Evolutionary conservation across 2,329 filamentous ascomycete species (phyloP).

Genomic region (Aspergillus hortae): DNA sequence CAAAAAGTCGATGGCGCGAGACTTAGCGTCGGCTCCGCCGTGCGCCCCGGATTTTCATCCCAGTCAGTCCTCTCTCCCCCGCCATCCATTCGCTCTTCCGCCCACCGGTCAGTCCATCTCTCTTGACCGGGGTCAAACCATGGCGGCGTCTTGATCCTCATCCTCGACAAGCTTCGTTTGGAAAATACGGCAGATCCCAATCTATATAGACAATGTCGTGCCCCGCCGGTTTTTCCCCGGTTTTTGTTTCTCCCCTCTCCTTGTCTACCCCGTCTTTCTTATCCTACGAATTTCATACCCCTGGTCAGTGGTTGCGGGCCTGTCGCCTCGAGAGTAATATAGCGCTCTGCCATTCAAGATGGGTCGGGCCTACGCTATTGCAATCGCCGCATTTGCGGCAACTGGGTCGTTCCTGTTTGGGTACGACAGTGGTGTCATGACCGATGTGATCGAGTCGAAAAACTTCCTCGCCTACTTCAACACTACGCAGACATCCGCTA

Average conservation of each 20-base stretch:
- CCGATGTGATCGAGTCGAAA: conserved; percentile 52
- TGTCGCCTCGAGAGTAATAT: not conserved
- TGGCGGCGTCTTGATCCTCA: not conserved
- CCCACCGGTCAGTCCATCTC: conserved; percentile 5
- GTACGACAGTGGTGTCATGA: conserved; percentile 39
- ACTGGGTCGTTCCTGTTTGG: conserved; percentile 38
- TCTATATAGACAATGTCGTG: conserved; percentile 5
- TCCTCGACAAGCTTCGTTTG: conserved; percentile 1
- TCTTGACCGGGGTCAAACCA: not conserved
- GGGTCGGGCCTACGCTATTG: conserved; percentile 40
- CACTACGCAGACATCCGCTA: conserved; percentile 46
- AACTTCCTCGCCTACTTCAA: conserved; percentile 59
- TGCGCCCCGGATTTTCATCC: conserved; percentile 12
- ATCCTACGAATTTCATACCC: not conserved
- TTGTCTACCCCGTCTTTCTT: not conserved
- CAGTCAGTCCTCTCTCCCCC: not conserved
- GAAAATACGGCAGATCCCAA: not conserved
- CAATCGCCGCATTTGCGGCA: conserved; percentile 40
- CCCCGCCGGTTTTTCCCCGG: not conserved
- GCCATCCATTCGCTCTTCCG: conserved; percentile 1
- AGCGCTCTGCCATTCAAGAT: conserved; percentile 19
- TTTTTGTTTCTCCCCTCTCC: not conserved
- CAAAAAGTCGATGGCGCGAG: not conserved
- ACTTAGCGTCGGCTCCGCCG: conserved; percentile 6
- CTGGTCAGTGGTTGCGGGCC: not conserved